These are phyloP conservation scores for Xylariaceae sp. DNA, from an alignment of 2,329 filamentous ascomycete species.

Conservation along the genomic window DNA sequence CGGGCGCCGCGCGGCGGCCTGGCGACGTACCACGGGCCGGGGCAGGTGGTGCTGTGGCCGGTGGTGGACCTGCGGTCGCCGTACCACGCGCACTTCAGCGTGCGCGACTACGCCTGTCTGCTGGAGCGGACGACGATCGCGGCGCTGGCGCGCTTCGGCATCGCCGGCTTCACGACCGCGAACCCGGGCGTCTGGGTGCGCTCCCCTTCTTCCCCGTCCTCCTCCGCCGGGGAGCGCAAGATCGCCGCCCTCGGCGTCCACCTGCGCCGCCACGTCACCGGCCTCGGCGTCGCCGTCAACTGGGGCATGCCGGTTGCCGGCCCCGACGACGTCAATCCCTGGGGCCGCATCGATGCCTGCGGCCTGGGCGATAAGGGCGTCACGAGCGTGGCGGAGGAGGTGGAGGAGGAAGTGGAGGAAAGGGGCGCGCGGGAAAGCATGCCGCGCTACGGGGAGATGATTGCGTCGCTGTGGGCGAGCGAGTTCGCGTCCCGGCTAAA, in stretches of 20 bases:
- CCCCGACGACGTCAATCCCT: conserved; percentile 50
- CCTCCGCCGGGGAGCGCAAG: conserved; percentile 61
- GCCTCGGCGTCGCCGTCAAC: conserved; percentile 83
- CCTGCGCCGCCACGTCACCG: conserved; percentile 78
- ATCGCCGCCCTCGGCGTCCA: conserved; percentile 94
- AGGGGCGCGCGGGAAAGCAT: no score
- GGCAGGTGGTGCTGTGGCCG: conserved; percentile 91
- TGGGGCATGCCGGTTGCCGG: conserved; percentile 60
- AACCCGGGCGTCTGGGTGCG: conserved; percentile 85
- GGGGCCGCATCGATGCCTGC: conserved; percentile 82
- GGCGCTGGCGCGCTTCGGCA: conserved; percentile 61
- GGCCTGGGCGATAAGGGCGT: conserved; percentile 78
- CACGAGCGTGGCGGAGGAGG: conserved; percentile 70
- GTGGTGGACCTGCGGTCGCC: conserved; percentile 75
- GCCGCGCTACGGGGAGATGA: background rate
- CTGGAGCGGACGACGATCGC: conserved; percentile 77
- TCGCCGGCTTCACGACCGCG: conserved; percentile 66
- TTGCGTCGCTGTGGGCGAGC: conserved; percentile 13
- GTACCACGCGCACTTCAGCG: conserved; percentile 61
- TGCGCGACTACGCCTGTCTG: conserved; percentile 75
- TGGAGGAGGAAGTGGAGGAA: conserved; percentile 27
- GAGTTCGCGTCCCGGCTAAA: conserved; percentile 17
- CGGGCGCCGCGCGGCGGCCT: conserved; percentile 83
- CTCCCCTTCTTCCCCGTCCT: no score
- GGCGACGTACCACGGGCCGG: conserved; percentile 93